Evolutionary conservation across 2,329 filamentous ascomycete species (phyloP).

Genomic region (Kalaharituber pfeilii): DNA sequence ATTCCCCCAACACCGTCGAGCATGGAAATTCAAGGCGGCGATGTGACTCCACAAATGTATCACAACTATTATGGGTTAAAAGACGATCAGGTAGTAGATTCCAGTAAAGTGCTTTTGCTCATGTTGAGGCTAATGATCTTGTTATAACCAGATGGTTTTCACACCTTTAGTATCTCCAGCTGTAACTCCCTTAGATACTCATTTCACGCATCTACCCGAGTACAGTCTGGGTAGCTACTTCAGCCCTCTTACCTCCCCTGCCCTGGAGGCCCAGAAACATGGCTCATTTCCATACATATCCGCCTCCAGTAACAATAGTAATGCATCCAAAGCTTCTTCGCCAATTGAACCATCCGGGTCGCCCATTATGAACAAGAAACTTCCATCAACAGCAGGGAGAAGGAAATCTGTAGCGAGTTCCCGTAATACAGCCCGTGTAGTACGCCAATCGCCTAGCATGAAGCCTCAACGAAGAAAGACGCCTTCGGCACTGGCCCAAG

Average conservation of each 20-base stretch:
- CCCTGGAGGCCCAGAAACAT: slow-evolving; percentile 47
- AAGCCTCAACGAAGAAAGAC: slow-evolving; percentile 45
- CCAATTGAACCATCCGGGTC: slow-evolving; percentile 32
- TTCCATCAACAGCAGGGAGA: slow-evolving; percentile 15
- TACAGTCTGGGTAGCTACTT: slow-evolving; percentile 56
- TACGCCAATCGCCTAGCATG: slow-evolving; percentile 52
- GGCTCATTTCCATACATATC: slow-evolving; percentile 32
- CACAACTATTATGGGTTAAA: slow-evolving; percentile 50
- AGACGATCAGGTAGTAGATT: slow-evolving; percentile 42
- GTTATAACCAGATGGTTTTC: slow-evolving; percentile 44
- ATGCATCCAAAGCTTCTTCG: slow-evolving; percentile 29
- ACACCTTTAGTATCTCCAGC: slow-evolving; percentile 72
- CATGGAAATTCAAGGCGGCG: slow-evolving; percentile 50
- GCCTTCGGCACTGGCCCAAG: slow-evolving; percentile 34
- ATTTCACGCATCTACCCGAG: slow-evolving; percentile 40
- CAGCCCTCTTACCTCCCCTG: slow-evolving; percentile 66
- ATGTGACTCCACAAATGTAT: slow-evolving; percentile 42
- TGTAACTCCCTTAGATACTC: slow-evolving; percentile 58
- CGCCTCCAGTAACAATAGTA: slow-evolving; percentile 32
- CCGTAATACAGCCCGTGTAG: slow-evolving; percentile 32
- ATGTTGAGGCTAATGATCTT: slow-evolving; percentile 10
- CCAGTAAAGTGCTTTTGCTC: too few relatives aligned
- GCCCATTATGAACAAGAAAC: slow-evolving; percentile 23
- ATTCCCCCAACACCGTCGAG: slow-evolving; percentile 69
- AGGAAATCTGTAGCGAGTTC: slow-evolving; percentile 8